phyloP scores from a whole-genome alignment of 2,329 filamentous ascomycete genomes.

The Clarireedia monteithiana region DNA sequence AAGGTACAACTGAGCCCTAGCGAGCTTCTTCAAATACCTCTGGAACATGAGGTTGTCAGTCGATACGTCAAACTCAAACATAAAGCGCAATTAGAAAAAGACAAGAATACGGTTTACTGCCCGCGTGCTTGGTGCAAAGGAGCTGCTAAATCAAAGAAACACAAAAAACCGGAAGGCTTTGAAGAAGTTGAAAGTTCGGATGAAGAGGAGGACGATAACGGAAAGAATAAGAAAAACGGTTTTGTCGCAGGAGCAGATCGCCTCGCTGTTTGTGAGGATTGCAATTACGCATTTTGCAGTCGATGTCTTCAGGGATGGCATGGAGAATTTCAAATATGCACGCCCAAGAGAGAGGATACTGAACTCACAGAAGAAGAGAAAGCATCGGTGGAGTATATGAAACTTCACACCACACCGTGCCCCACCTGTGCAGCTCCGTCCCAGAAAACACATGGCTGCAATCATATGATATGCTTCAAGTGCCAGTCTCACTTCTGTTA shows the following conservation, averaged over 20 bases:
- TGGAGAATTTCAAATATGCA: slow-evolving; percentile 69
- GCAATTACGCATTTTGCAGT: slow-evolving; percentile 78
- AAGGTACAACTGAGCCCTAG: slow-evolving; percentile 69
- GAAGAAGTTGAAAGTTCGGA: slow-evolving; percentile 51
- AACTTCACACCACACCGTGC: slow-evolving; percentile 75
- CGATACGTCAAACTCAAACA: slow-evolving; percentile 87
- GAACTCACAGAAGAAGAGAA: slow-evolving; percentile 80
- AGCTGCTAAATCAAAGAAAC: slow-evolving; percentile 68
- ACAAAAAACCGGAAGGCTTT: slow-evolving; percentile 62
- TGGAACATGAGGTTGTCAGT: slow-evolving; percentile 64
- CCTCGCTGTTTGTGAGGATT: slow-evolving; percentile 81
- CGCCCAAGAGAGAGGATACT: slow-evolving; percentile 54
- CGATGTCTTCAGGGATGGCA: slow-evolving; percentile 76
- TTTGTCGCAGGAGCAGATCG: slow-evolving; percentile 45
- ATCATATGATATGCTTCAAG: slow-evolving; percentile 90
- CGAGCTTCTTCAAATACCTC: slow-evolving; percentile 71
- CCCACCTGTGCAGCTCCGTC: slow-evolving; percentile 79
- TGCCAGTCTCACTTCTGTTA: slow-evolving; percentile 95
- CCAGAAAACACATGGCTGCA: slow-evolving; percentile 90
- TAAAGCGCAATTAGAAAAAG: slow-evolving; percentile 84
- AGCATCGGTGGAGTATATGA: slow-evolving; percentile 77
- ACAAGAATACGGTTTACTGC: slow-evolving; percentile 88
- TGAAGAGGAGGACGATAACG: slow-evolving; percentile 38
- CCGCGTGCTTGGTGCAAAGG: slow-evolving; percentile 89
- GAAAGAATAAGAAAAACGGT: slow-evolving; percentile 13